These are phyloP conservation scores for Diospyros kaki DNA, from an alignment of 148 eudicot species.

Conservation along the genomic window DNA sequence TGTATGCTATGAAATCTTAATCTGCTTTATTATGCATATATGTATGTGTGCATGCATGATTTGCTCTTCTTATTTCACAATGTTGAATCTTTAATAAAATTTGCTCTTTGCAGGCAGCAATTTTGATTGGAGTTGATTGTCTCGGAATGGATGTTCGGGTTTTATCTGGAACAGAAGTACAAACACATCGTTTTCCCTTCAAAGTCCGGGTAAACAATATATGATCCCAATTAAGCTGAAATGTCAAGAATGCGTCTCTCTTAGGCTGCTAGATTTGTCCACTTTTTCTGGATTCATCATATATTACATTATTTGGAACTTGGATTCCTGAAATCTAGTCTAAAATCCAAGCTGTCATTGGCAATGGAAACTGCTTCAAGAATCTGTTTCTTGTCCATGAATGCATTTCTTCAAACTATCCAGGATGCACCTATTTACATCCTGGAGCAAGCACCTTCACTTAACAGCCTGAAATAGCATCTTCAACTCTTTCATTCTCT, in stretches of 20 bases:
- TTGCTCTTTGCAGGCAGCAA: constrained; percentile 33
- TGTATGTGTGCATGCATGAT: not conserved
- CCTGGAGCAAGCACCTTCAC: no score
- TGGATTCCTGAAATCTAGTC: not conserved
- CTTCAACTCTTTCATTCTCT: no score
- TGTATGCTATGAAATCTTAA: no score
- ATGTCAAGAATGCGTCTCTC: not conserved
- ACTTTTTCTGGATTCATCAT: not conserved
- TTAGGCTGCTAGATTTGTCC: not conserved
- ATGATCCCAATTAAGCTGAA: not conserved
- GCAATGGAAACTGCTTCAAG: no score
- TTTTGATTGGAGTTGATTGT: constrained; percentile 51
- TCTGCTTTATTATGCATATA: not conserved
- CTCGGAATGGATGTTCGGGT: constrained; percentile 55
- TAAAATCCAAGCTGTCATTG: no score
- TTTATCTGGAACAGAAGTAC: constrained; percentile 38
- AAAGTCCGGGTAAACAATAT: constrained; percentile 36
- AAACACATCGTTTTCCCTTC: constrained; percentile 51
- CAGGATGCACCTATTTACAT: no score
- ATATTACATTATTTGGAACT: not conserved
- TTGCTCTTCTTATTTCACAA: not conserved
- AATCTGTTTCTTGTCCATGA: no score
- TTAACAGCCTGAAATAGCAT: no score
- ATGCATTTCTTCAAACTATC: no score
- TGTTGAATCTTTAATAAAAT: not conserved